Evolutionary conservation across 2,329 filamentous ascomycete species (phyloP).

Genomic region (Exophiala sp.): DNA sequence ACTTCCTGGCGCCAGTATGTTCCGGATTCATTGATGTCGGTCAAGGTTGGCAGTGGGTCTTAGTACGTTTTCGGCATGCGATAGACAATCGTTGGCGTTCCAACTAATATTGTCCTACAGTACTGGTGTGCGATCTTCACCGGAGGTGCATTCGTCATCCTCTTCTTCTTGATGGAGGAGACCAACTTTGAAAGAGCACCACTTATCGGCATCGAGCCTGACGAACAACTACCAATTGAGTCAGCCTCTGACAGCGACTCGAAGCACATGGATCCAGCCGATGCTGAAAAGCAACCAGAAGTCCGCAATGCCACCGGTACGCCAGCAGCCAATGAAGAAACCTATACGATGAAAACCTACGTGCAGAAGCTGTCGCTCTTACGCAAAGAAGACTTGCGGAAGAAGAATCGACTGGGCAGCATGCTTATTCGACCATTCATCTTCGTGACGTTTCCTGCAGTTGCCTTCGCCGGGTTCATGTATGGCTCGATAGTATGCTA

Average conservation of each 20-base stretch:
- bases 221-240: neutral
- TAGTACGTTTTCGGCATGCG: conserved; percentile 8
- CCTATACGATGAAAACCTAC: conserved; percentile 11
- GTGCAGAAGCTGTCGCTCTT: conserved; percentile 16
- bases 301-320: no score
- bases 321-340: no score
- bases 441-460: conserved; percentile 35
- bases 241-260: neutral
- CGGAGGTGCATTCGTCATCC: conserved; percentile 12
- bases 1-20: conserved; percentile 20
- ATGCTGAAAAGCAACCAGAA: neutral
- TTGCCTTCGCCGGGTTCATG: conserved; percentile 39
- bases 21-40: conserved; percentile 24
- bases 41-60: conserved; percentile 26
- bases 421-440: conserved; percentile 25
- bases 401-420: conserved; percentile 7
- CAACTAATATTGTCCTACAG: neutral
- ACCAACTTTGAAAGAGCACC: conserved; percentile 17
- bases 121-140: conserved; percentile 20
- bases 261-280: neutral
- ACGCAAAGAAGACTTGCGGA: conserved; percentile 3
- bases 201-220: conserved; percentile 1
- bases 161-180: conserved; percentile 22
- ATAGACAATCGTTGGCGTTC: neutral
- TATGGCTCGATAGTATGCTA: conserved; percentile 40